phyloP scores from a whole-genome alignment of 2,329 filamentous ascomycete species.

The Chaetomiaceae sp. region DNA sequence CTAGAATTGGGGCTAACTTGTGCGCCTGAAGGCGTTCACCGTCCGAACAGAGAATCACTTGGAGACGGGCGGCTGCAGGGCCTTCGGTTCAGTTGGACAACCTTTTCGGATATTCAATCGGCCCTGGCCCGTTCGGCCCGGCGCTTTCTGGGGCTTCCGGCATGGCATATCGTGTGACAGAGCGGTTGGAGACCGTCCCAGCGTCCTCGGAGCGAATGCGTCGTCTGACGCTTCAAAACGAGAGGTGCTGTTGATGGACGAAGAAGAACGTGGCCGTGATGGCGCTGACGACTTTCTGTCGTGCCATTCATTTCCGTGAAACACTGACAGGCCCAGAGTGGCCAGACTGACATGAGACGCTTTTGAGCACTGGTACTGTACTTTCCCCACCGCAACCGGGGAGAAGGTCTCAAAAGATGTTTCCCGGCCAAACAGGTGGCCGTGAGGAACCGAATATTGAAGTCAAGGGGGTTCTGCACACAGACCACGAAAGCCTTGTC shows the following conservation, averaged over 20 bases:
- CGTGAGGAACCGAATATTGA: conserved; percentile 2
- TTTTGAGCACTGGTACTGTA: not conserved
- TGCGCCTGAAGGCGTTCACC: not conserved
- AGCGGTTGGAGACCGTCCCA: not conserved
- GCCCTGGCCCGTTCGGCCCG: not conserved
- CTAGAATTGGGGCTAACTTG: not conserved
- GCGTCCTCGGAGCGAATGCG: not conserved
- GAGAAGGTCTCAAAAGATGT: not conserved
- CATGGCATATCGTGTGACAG: not conserved
- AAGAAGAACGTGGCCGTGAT: not conserved
- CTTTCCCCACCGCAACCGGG: conserved; percentile 15
- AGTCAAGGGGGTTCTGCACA: conserved; percentile 5
- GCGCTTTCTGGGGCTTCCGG: not conserved
- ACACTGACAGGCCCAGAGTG: conserved; percentile 14
- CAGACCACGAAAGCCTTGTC: conserved; percentile 1
- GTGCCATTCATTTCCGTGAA: conserved; percentile 20
- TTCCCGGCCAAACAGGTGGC: conserved; percentile 11
- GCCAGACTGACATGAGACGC: conserved; percentile 13
- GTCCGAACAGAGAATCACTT: not conserved
- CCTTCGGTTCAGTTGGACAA: too few relatives aligned
- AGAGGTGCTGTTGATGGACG: not conserved
- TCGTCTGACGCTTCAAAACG: not conserved
- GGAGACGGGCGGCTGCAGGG: too few relatives aligned
- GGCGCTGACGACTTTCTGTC: conserved; percentile 4
- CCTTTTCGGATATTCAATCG: not conserved